Base-by-base conservation (phyloP, 2,329 filamentous ascomycete species). In the Pyricularia pennisetigena region DNA sequence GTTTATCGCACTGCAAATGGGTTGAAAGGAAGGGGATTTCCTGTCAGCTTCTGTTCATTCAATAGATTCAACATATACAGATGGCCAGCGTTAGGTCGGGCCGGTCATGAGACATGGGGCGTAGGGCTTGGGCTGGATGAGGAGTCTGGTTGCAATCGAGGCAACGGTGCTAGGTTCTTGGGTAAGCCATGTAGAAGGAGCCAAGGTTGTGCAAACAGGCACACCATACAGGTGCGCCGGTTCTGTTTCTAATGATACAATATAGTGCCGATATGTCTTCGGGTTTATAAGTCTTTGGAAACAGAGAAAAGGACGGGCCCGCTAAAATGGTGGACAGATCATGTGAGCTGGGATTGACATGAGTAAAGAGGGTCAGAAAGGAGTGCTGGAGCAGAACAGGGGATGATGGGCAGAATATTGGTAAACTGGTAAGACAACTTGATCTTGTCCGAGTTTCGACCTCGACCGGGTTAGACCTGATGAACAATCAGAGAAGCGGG, bases 1-100 rank as follows among this genome's bases (percentile, higher is more conserved):
- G 80, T 74, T 86, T 87, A 75, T 89, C 87, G 76, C 87, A 90
- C 85, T 87, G 62, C 10, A 65, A 23, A 24, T 61, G n/a, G 24
- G n/a, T 61, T 24, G 12, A 24, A 24, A 61, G 57, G 14, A 61
- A 61, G 12, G n/a, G 24, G 2, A 4, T 61, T 26, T 24, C 23
- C 23, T 61, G 57, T 61, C 12, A 61, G n/a, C n/a, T 61, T 61
- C 24, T 26, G 57, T 23, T 10, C 57, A 12, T 61, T 12, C 23
- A 23, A 26, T 26, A 61, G 7, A n/a, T 23, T 12, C 4, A n/a
- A 61, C 10, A 26, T 1, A 61, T 26, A 26, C 23, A 59, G 10
- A n/a, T 26, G 57, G 57, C 23, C 10, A 7, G 57, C n/a, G 57
- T 24, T 26, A 6, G 57, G n/a, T 26, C 23, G 23, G 24, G 23